These are phyloP conservation scores for Tolypocladium pustulatum DNA, from an alignment of 2,329 filamentous ascomycete species.

Conservation along the genomic window DNA sequence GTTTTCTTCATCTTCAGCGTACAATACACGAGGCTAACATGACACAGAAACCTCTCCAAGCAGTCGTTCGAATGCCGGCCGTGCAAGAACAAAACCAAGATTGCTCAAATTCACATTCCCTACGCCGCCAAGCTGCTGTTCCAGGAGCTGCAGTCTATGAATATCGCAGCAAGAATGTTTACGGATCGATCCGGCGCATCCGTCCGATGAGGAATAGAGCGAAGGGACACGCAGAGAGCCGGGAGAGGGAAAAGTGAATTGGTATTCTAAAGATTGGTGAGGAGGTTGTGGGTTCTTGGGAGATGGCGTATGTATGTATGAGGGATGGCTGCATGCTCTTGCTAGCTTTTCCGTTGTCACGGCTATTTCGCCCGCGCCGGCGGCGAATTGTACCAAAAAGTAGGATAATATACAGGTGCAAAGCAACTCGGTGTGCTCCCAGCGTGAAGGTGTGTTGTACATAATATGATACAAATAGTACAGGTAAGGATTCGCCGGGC, in stretches of 20 bases:
- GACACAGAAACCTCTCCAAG: slow-evolving; percentile 73
- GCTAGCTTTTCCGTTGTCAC: background rate
- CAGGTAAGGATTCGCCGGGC: background rate
- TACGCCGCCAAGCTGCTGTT: slow-evolving; percentile 97
- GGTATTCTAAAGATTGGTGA: background rate
- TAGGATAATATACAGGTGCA: slow-evolving; percentile 8
- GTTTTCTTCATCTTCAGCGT: slow-evolving; percentile 27
- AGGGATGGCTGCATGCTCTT: background rate
- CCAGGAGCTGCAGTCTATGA: slow-evolving; percentile 97
- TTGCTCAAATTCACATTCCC: slow-evolving; percentile 94
- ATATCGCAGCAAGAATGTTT: slow-evolving; percentile 96
- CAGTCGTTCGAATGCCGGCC: slow-evolving; percentile 93
- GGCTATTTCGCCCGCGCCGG: background rate
- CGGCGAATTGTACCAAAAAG: slow-evolving; percentile 9
- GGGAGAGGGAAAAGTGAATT: background rate
- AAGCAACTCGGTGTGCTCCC: background rate
- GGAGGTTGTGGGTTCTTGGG: background rate
- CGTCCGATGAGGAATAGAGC: slow-evolving; percentile 40
- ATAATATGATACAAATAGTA: slow-evolving; percentile 1
- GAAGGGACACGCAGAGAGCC: background rate
- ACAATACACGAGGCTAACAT: slow-evolving; percentile 20
- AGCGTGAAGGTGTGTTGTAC: slow-evolving; percentile 1
- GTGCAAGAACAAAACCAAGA: slow-evolving; percentile 98
- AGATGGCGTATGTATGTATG: slow-evolving; percentile 12
- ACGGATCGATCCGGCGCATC: slow-evolving; percentile 72